These are phyloP conservation scores for Sporothrix variecibatus DNA, from an alignment of 2,329 filamentous ascomycete species.

Conservation along the genomic window DNA sequence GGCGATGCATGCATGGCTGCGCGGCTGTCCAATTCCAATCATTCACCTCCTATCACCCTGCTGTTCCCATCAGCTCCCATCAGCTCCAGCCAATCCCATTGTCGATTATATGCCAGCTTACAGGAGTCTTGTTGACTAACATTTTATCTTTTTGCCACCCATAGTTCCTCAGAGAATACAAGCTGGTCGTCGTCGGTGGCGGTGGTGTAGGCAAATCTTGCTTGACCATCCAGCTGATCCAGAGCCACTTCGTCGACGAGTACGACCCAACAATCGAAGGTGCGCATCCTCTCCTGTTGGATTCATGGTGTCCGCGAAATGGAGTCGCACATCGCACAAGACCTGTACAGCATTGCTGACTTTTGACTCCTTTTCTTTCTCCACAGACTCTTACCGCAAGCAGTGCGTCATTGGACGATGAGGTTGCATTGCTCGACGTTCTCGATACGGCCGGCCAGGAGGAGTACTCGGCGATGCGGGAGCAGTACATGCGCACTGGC, in stretches of 20 bases:
- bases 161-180: slow-evolving; percentile 88
- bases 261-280: slow-evolving; percentile 99
- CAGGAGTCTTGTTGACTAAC: slow-evolving; percentile 14
- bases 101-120: background rate
- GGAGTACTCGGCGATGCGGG: slow-evolving; percentile 98
- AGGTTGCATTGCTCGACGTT: slow-evolving; percentile 95
- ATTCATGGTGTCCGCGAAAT: background rate
- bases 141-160: background rate
- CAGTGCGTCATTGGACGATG: slow-evolving; percentile 98
- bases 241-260: slow-evolving; percentile 98
- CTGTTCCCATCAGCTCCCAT: too few relatives aligned
- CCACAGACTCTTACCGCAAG: slow-evolving; percentile 95
- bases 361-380: slow-evolving; percentile 30
- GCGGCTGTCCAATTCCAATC: background rate
- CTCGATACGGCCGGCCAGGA: slow-evolving; percentile 98
- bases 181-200: slow-evolving; percentile 94
- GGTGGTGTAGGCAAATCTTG: slow-evolving; percentile 99
- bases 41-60: background rate
- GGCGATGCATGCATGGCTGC: slow-evolving; percentile 15
- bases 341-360: background rate
- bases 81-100: slow-evolving; percentile 5
- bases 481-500: slow-evolving; percentile 99
- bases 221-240: slow-evolving; percentile 94
- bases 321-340: background rate
- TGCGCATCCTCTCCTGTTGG: slow-evolving; percentile 40